These are phyloP conservation scores for Ambrosia artemisiifolia DNA, from an alignment of 129 eudicot species.

Conservation along the genomic window DNA sequence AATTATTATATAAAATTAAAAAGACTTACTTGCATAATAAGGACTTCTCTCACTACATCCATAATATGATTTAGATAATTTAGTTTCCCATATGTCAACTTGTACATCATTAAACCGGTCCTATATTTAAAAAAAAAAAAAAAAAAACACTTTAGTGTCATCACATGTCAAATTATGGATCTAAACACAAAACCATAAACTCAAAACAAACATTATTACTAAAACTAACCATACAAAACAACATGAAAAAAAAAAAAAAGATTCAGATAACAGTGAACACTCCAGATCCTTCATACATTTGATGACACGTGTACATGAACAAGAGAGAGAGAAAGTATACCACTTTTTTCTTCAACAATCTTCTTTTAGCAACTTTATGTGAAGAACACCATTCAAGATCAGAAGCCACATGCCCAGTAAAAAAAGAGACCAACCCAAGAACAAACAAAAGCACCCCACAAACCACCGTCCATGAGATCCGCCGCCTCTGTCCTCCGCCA, in stretches of 20 bases:
- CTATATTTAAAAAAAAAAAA: slow-evolving; percentile 26
- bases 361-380: slow-evolving; percentile 44
- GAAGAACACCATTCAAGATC: slow-evolving; percentile 86
- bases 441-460: slow-evolving; percentile 78
- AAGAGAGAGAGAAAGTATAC: slow-evolving; percentile 17
- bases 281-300: slow-evolving; percentile 3
- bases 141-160: background rate
- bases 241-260: background rate
- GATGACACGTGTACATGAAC: background rate
- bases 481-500: slow-evolving; percentile 36
- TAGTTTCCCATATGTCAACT: slow-evolving; percentile 81
- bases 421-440: slow-evolving; percentile 64
- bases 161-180: background rate
- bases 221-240: slow-evolving; percentile 3
- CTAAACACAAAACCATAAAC: slow-evolving; percentile 3
- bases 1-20: background rate
- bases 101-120: slow-evolving; percentile 42
- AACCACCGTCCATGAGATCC: slow-evolving; percentile 69
- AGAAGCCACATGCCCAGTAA: slow-evolving; percentile 76
- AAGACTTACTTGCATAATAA: slow-evolving; percentile 66
- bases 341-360: slow-evolving; percentile 45
- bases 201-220: background rate
- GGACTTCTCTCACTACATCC: slow-evolving; percentile 92
- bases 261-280: slow-evolving; percentile 1
- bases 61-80: slow-evolving; percentile 63